These are phyloP conservation scores for Linum lewisii DNA, from an alignment of 345 rosid species.

Conservation along the genomic window DNA sequence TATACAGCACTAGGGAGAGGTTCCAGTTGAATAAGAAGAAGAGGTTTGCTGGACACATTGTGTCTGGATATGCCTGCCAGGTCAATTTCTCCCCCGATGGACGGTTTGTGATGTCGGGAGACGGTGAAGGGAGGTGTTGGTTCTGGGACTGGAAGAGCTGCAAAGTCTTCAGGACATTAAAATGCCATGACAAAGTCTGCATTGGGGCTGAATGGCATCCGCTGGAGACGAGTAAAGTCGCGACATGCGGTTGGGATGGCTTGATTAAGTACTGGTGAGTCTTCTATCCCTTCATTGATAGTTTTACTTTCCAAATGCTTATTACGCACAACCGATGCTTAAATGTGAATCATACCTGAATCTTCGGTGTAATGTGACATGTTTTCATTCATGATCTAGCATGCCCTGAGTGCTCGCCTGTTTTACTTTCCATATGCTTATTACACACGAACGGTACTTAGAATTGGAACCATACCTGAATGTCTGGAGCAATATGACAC, in stretches of 20 bases:
- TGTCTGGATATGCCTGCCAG: slow-evolving; percentile 94
- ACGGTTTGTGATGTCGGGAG: slow-evolving; percentile 97
- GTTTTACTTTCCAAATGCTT: too few relatives aligned
- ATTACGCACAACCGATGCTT: too few relatives aligned
- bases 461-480: too few relatives aligned
- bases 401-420: too few relatives aligned
- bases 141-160: slow-evolving; percentile 99
- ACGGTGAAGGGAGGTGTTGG: slow-evolving; percentile 99
- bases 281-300: slow-evolving; percentile 1
- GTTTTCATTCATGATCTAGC: too few relatives aligned
- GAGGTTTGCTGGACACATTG: slow-evolving; percentile 91
- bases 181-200: slow-evolving; percentile 86
- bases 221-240: slow-evolving; percentile 91
- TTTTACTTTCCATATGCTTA: too few relatives aligned
- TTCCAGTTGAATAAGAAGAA: slow-evolving; percentile 96
- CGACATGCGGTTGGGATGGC: slow-evolving; percentile 99
- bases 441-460: too few relatives aligned
- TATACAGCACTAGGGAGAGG: slow-evolving; percentile 83
- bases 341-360: too few relatives aligned
- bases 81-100: slow-evolving; percentile 99
- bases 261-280: slow-evolving; percentile 92
- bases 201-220: slow-evolving; percentile 97
- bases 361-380: too few relatives aligned
- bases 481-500: too few relatives aligned
- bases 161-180: slow-evolving; percentile 82